phyloP scores from a whole-genome alignment of 1,284 basidiomycete species.

The Trichosporon coremiiforme region DNA sequence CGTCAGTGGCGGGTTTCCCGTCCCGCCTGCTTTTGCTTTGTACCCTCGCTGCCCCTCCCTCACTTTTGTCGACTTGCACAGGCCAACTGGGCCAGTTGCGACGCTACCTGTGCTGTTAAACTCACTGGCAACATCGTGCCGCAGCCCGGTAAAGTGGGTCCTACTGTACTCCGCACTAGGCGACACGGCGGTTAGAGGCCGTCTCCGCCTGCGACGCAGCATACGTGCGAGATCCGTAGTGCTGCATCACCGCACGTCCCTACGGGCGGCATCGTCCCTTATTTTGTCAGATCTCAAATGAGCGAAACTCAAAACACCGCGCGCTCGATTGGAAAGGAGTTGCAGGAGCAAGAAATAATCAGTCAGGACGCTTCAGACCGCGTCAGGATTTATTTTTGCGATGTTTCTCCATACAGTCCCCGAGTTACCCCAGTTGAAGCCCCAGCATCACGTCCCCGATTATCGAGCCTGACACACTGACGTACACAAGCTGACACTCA shows the following conservation, averaged over 20 bases:
- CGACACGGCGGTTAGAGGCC: too few species aligned
- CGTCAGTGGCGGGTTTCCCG: background rate
- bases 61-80: too few species aligned
- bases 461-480: background rate
- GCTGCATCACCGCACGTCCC: too few species aligned
- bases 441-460: background rate
- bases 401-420: background rate
- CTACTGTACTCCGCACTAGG: background rate
- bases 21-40: background rate
- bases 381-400: constrained; percentile 3
- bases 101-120: too few species aligned
- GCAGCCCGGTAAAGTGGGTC: background rate
- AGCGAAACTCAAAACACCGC: constrained; percentile 7
- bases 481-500: background rate
- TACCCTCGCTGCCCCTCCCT: background rate
- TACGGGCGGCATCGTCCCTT: background rate
- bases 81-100: too few species aligned
- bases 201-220: background rate
- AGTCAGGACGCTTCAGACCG: background rate
- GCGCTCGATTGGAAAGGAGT: background rate
- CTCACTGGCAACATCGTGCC: too few species aligned
- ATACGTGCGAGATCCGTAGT: background rate
- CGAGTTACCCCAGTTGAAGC: background rate
- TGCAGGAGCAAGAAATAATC: background rate
- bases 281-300: background rate